phyloP scores from a whole-genome alignment of 2,329 filamentous ascomycete genomes.

The Aspergillus sp. region DNA sequence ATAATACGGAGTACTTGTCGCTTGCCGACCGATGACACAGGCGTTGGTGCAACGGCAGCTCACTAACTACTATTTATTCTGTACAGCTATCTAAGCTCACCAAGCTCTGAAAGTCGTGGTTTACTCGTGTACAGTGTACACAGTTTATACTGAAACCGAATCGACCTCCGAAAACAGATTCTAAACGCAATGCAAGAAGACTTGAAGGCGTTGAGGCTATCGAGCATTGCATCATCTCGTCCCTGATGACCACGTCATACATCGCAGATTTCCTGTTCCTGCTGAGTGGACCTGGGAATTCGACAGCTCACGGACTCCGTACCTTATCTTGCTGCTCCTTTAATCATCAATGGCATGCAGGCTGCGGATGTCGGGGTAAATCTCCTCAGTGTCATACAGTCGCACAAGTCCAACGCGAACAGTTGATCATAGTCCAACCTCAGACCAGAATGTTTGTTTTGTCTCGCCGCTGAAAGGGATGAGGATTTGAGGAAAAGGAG shows the following conservation, averaged over 20 bases:
- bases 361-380: not conserved
- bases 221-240: constrained; percentile 7
- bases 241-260: constrained; percentile 15
- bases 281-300: not conserved
- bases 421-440: not conserved
- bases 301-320: not conserved
- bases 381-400: not conserved
- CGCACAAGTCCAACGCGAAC: not conserved
- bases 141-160: not conserved
- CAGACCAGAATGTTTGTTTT: constrained; percentile 1
- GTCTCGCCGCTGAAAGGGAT: constrained; percentile 3
- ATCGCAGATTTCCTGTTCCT: constrained; percentile 13
- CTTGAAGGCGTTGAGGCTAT: not conserved
- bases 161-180: not conserved
- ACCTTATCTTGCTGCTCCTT: constrained; percentile 4
- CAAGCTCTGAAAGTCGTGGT: not conserved
- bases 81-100: not conserved
- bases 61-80: not conserved
- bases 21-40: not conserved
- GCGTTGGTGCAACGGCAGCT: not conserved
- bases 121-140: not conserved
- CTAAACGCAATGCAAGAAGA: not conserved
- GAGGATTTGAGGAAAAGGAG: constrained; percentile 5
- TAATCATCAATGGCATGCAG: not conserved
- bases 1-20: constrained; percentile 17